Evolutionary conservation across 257 asterid species (phyloP), one percentile per base, ranked within the genome.

Genomic region (Ballota nigra): DNA sequence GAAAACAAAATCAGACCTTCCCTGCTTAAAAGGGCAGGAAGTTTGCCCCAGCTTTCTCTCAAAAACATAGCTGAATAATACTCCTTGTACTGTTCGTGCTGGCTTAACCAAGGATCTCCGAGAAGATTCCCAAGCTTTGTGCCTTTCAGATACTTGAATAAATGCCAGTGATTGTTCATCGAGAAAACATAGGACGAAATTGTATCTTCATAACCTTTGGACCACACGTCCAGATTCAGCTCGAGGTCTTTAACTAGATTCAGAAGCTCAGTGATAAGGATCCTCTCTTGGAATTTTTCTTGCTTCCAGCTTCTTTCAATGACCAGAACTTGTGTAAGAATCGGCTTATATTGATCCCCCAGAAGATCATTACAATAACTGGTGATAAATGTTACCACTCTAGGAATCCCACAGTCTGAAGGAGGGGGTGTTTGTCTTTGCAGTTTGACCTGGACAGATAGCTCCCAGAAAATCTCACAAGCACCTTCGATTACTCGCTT

Each of bases 251-350:
- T 84, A 49, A 94, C 88, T 59, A 94, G 68, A 68, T 83, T 83
- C 66, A 85, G 80, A 51, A 94, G 81, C 83, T 91, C 93, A 3
- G 81, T 82, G 1, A 83, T 69, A 34, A 94, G 89, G 79, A 86
- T 75, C 45, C 81, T 83, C 65, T 94, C 99, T 71, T 89, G 95
- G 81, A 75, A 91, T 33, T 79, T 86, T 69, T 87, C 90, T 6
- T 86, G 90, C 87, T 86, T 94, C 99, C 97, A 91, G 81, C 96
- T 91, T 81, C 88, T 81, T 73, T 94, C 92, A 1, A 94, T 94
- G 70, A 81, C 97, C 26, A 94, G 86, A 70, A 89, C 96, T 82
- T 94, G 97, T 6, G 88, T 84, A 12, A 94, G 87, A 51, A 89
- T 84, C 0, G 96, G 89, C 80, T 83, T 91, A 70, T 94, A 91